These are phyloP conservation scores for Moniliella sp. DNA, from an alignment of 1,284 basidiomycete genomes.

Conservation along the genomic window DNA sequence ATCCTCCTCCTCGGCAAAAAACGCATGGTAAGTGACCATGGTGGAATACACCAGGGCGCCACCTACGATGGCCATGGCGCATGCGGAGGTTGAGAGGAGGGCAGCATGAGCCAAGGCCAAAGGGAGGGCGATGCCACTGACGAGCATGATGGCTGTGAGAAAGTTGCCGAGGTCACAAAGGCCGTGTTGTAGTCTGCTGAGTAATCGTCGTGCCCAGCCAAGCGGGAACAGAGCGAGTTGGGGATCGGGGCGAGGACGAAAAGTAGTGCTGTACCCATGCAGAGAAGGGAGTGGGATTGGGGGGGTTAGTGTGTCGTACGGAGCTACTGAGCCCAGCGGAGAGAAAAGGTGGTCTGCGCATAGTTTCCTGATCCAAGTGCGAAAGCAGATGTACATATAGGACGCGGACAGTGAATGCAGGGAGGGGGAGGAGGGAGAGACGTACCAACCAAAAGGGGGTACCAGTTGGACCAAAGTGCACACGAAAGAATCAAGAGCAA, in stretches of 20 bases:
- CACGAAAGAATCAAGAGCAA: slow-evolving; percentile 94
- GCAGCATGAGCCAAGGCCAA: slow-evolving; percentile 75
- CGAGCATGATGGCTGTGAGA: slow-evolving; percentile 64
- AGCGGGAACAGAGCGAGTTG: slow-evolving; percentile 50
- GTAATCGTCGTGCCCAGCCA: slow-evolving; percentile 40
- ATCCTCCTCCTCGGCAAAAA: too few species aligned
- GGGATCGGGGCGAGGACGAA: slow-evolving; percentile 88
- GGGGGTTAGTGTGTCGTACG: too few species aligned
- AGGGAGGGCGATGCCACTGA: slow-evolving; percentile 77
- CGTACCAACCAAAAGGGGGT: slow-evolving; percentile 84
- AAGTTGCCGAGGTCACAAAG: slow-evolving; percentile 75
- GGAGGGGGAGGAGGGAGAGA: too few species aligned
- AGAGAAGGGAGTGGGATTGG: not conserved
- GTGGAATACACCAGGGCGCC: slow-evolving; percentile 84
- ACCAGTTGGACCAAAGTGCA: slow-evolving; percentile 86
- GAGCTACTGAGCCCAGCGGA: too few species aligned
- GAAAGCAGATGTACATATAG: too few species aligned
- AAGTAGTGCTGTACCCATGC: slow-evolving; percentile 48
- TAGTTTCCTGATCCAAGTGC: too few species aligned
- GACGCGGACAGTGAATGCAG: too few species aligned
- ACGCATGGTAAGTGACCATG: too few species aligned
- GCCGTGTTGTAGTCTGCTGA: slow-evolving; percentile 39
- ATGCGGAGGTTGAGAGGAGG: slow-evolving; percentile 62
- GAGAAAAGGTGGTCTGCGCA: too few species aligned
- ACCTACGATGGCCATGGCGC: slow-evolving; percentile 78